Base-by-base conservation (phyloP, 306 rosid genomes). In the Arachis stenosperma region DNA sequence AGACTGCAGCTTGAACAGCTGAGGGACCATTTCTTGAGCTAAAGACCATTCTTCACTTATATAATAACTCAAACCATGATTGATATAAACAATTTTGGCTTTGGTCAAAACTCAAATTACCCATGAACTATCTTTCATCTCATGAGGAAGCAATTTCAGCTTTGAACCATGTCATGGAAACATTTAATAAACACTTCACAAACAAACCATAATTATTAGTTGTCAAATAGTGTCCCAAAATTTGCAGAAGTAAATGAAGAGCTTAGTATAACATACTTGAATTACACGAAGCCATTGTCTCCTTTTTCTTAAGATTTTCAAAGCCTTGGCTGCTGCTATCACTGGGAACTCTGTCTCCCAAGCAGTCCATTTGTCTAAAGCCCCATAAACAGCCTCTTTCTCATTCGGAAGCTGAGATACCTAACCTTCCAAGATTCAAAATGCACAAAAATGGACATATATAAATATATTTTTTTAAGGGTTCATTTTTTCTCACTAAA, bases 281-380 rank as follows among this genome's bases (percentile, higher is more conserved):
- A 89, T 94, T 65, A 87, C 85, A 27, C 84, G 89, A 71, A 67
- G 83, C 97, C 97, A 91, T 70, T 89, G 96, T 56, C 84, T 63
- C 81, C 86, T 85, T 73, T 77, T 84, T 81, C 87, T 78, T 52
- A 91, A 69, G 70, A 91, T 85, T 74, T 72, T 89, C 81, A 94
- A 86, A 79, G 97, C 97, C 86, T 91, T 91, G 7, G 85, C 82
- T 5, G 73, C 93, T 47, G 97, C 95, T 84, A 94, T 84, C 89
- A 91, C 44, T 6, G 99, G 97, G 75, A 94, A 94, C 83, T 91
- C 96, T 15, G 86, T 87, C 86, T 94, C 99, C 97, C 96, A 91
- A 75, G 97, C 97, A 2, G 73, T 79, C 97, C 97, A 94, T 86
- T 91, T 91, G 80, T 94, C 92, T 70, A 94, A 82, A 65, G 94